Evolutionary conservation across 2,329 filamentous ascomycete genomes (phyloP), one percentile per base, ranked within the genome.

Genomic region (Claviceps sorghi): DNA sequence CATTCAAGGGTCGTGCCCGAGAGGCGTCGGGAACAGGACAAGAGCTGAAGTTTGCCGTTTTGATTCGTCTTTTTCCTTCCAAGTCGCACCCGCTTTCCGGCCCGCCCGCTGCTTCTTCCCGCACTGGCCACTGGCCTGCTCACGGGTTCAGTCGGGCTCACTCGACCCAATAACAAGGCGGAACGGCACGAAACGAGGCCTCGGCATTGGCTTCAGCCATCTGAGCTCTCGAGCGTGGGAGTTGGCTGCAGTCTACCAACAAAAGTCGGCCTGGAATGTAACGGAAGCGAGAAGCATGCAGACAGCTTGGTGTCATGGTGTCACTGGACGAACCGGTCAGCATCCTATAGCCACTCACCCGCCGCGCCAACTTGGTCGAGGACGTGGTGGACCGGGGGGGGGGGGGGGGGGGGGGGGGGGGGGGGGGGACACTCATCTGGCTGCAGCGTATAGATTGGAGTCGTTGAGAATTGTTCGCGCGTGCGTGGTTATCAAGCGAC

Each of bases 311-410:
- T 32, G 26, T 34, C 4, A 22, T 46, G 50, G 32, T 41, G 50
- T 17, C 17, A 47, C 43, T 41, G 34, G 26, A 21, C 32, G 34
- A 51, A 51, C 50, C 50, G 50, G 43, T 40, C 43, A 51, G 32
- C 26, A 29, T 1, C 2, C 41, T 22, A 29, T 22, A 17, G 43
- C 34, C 43, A 47, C 30, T 40, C 43, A 45, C 22, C 21, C 32
- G 42, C 22, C 50, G 17, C 17, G 42, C 34, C 21, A n/a, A 50
- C 13, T 7, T 17, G 13, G 13, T 26, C 13, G 2, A 29, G 32
- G 29, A 11, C 29, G 19, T 8, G 15, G n/a, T n/a, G n/a, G n/a
- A n/a, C n/a, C n/a, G n/a, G n/a, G n/a, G n/a, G n/a, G n/a, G n/a
- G n/a, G n/a, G n/a, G n/a, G n/a, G n/a, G n/a, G n/a, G n/a, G n/a